Conservation (phyloP, 192 early-diverging fungal species). For the Gamsiella multidivaricata region DNA sequence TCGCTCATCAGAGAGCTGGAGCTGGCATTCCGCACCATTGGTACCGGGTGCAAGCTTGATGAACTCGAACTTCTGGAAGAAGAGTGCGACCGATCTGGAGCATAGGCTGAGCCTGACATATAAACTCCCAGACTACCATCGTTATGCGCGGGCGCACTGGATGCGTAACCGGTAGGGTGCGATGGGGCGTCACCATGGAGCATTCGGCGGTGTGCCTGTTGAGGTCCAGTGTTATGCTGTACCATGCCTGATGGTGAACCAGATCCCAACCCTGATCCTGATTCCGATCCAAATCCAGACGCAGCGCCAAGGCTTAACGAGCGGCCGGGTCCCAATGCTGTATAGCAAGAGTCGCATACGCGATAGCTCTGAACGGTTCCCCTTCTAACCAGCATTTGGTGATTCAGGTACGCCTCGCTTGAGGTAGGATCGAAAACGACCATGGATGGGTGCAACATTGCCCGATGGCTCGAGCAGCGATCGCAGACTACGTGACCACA, state of each 20-base stretch:
- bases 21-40: slow-evolving; percentile 54
- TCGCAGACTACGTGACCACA: slow-evolving; percentile 91
- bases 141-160: not conserved
- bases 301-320: slow-evolving; percentile 7
- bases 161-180: not conserved
- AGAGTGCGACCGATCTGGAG: slow-evolving; percentile 20
- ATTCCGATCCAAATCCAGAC: slow-evolving; percentile 27
- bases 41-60: slow-evolving; percentile 37
- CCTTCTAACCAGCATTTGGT: slow-evolving; percentile 22
- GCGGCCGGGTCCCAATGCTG: slow-evolving; percentile 4
- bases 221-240: slow-evolving; percentile 12
- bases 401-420: slow-evolving; percentile 38
- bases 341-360: slow-evolving; percentile 51
- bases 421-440: slow-evolving; percentile 59
- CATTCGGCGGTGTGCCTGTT: slow-evolving; percentile 9
- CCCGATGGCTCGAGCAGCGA: slow-evolving; percentile 72
- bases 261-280: slow-evolving; percentile 10
- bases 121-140: slow-evolving; percentile 26
- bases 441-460: slow-evolving; percentile 61
- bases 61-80: slow-evolving; percentile 47
- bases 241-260: slow-evolving; percentile 6
- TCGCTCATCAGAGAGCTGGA: slow-evolving; percentile 72
- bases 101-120: slow-evolving; percentile 3
- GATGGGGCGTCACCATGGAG: slow-evolving; percentile 6
- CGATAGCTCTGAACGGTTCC: slow-evolving; percentile 46